Evolutionary conservation across 805 yeast genomes (phyloP).

Genomic region (Aciculoconidium aculeatum): DNA sequence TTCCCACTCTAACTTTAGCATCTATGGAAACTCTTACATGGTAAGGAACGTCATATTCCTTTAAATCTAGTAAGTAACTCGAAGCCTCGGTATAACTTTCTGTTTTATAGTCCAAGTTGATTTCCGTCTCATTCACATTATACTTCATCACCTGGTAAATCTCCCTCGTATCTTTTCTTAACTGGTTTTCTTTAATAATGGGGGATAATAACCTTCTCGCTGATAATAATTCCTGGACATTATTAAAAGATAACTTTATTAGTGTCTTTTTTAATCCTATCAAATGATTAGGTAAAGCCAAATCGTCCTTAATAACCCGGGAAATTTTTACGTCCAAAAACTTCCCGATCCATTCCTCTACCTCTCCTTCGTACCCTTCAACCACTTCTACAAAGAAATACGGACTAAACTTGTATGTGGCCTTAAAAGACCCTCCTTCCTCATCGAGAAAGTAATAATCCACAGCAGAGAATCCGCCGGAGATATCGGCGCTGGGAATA

Average conservation of each 20-base stretch:
- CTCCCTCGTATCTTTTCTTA: conserved; percentile 56
- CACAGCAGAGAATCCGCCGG: conserved; percentile 76
- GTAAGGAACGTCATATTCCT: conserved; percentile 95
- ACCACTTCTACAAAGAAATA: conserved; percentile 70
- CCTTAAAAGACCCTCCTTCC: conserved; percentile 94
- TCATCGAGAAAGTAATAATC: conserved; percentile 93
- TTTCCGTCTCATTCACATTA: conserved; percentile 14
- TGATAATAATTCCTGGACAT: conserved; percentile 63
- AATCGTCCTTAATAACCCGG: conserved; percentile 68
- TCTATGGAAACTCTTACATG: conserved; percentile 97
- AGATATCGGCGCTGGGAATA: conserved; percentile 44
- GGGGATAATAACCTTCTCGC: conserved; percentile 72
- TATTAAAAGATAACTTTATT: conserved; percentile 67
- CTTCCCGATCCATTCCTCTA: conserved; percentile 77
- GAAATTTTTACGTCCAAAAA: conserved; percentile 59
- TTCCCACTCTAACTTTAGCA: conserved; percentile 79
- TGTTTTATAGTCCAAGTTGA: conserved; percentile 26
- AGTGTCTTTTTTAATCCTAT: conserved; percentile 65
- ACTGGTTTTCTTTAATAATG: conserved; percentile 60
- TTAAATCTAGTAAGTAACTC: conserved; percentile 66
- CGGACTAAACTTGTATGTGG: conserved; percentile 79
- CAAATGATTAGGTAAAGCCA: conserved; percentile 78
- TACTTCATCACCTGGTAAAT: conserved; percentile 55
- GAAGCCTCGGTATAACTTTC: conserved; percentile 44
- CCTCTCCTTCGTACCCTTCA: conserved; percentile 61